These are phyloP conservation scores for Xerocomus potaroensis DNA, from an alignment of 768 basidiomycete genomes.

Conservation along the genomic window DNA sequence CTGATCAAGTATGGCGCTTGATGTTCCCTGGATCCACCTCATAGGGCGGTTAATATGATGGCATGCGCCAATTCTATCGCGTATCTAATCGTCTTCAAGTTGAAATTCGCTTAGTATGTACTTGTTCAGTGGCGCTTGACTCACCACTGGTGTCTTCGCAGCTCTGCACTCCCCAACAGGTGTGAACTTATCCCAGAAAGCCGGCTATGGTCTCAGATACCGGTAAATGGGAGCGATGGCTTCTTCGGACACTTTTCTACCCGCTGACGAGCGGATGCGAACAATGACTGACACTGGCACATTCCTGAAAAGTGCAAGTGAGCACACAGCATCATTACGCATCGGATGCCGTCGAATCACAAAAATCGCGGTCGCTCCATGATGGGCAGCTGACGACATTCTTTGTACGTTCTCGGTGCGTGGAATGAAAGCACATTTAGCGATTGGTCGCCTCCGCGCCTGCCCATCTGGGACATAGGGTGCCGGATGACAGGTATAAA, in stretches of 20 bases:
- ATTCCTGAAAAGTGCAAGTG: slow-evolving; percentile 2
- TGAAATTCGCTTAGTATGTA: too few relatives aligned
- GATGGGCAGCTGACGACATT: not conserved
- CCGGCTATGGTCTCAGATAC: not conserved
- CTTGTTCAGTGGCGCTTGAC: too few relatives aligned
- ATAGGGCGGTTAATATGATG: too few relatives aligned
- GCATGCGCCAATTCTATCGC: too few relatives aligned
- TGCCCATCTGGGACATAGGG: not conserved
- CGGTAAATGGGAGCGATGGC: not conserved
- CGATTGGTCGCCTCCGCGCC: slow-evolving; percentile 13
- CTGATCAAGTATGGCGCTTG: too few relatives aligned
- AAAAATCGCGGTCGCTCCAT: slow-evolving; percentile 12
- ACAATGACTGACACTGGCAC: not conserved
- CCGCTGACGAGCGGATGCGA: slow-evolving; percentile 4
- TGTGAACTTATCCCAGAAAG: not conserved
- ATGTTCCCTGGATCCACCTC: too few relatives aligned
- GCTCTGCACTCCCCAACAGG: not conserved
- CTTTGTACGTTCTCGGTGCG: not conserved
- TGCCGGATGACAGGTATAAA: slow-evolving; percentile 15
- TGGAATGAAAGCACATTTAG: slow-evolving; percentile 12
- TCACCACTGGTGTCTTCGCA: too few relatives aligned
- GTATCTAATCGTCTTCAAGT: too few relatives aligned
- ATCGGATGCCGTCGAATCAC: slow-evolving; percentile 4
- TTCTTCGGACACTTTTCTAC: not conserved
- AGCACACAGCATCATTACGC: not conserved